A percentile compares a stretch with the other conserved stretches of the same genome.
These are phyloP conservation scores for Diophrys appendiculata DNA, from an alignment of 73 alveolate species.

Conservation along the genomic window DNA sequence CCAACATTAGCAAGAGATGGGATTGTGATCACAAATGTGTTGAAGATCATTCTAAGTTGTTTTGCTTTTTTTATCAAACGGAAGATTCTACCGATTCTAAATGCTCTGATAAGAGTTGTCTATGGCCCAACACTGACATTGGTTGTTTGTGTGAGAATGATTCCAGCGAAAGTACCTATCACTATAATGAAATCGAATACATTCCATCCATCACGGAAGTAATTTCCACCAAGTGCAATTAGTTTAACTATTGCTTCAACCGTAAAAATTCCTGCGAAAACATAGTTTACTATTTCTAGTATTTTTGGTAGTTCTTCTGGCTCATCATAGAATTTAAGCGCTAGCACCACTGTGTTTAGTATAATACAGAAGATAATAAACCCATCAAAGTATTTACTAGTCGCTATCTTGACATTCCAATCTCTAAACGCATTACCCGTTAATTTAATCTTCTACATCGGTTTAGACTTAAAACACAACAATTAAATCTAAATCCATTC, in stretches of 20 bases:
- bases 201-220: slow-evolving; percentile 61
- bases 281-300: slow-evolving; percentile 21
- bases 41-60: slow-evolving; percentile 41
- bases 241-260: slow-evolving; percentile 51
- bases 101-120: slow-evolving; percentile 51
- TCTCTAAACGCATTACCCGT: not conserved
- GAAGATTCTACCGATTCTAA: slow-evolving; percentile 49
- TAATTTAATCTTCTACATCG: not conserved
- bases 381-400: slow-evolving; percentile 46
- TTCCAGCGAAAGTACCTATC: slow-evolving; percentile 30
- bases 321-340: slow-evolving; percentile 41
- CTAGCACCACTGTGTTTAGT: slow-evolving; percentile 45
- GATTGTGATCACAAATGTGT: slow-evolving; percentile 44
- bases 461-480: not conserved
- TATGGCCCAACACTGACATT: slow-evolving; percentile 26
- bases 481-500: slow-evolving; percentile 26
- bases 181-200: slow-evolving; percentile 52
- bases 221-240: slow-evolving; percentile 28
- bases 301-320: slow-evolving; percentile 10
- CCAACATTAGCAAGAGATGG: slow-evolving; percentile 70
- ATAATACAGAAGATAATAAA: slow-evolving; percentile 61
- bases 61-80: slow-evolving; percentile 46
- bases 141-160: not conserved
- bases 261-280: slow-evolving; percentile 50
- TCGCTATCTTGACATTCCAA: not conserved